Evolutionary conservation across 2,329 filamentous ascomycete genomes (phyloP).

Genomic region (Cytospora mali): DNA sequence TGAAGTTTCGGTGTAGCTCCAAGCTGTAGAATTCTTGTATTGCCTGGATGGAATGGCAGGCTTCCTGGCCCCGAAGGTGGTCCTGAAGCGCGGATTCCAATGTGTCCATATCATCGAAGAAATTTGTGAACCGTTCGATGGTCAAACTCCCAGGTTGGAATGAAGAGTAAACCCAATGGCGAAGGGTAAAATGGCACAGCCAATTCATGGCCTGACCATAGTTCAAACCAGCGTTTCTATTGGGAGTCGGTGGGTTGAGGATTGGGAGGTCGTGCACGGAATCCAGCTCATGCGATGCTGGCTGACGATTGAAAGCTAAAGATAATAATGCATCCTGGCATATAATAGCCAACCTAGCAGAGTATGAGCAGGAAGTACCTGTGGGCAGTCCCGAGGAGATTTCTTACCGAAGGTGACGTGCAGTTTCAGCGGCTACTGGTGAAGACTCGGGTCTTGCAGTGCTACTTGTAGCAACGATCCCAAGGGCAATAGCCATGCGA

Average conservation of each 20-base stretch:
- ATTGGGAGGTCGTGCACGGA: constrained; percentile 8
- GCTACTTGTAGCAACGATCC: not conserved
- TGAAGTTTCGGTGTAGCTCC: constrained; percentile 24
- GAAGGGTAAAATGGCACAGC: constrained; percentile 22
- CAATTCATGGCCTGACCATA: constrained; percentile 25
- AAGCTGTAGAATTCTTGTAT: constrained; percentile 26
- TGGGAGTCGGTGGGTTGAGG: not conserved
- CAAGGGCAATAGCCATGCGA: constrained; percentile 22
- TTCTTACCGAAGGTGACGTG: constrained; percentile 5
- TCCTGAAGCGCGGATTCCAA: constrained; percentile 1
- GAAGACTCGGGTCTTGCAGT: not conserved
- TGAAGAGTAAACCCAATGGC: not conserved
- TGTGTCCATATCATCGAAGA: constrained; percentile 9
- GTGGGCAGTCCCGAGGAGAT: no score
- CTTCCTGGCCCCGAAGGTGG: not conserved
- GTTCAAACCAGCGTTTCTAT: not conserved
- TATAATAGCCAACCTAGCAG: constrained; percentile 14
- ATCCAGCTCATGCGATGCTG: constrained; percentile 26
- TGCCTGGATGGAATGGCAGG: constrained; percentile 7
- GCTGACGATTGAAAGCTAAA: constrained; percentile 18
- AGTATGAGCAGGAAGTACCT: not conserved
- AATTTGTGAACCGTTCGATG: not conserved
- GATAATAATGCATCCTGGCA: constrained; percentile 24
- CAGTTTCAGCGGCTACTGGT: not conserved
- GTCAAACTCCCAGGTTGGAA: not conserved